Base-by-base conservation (phyloP, 805 yeast genomes). In the Torulaspora maleeae region DNA sequence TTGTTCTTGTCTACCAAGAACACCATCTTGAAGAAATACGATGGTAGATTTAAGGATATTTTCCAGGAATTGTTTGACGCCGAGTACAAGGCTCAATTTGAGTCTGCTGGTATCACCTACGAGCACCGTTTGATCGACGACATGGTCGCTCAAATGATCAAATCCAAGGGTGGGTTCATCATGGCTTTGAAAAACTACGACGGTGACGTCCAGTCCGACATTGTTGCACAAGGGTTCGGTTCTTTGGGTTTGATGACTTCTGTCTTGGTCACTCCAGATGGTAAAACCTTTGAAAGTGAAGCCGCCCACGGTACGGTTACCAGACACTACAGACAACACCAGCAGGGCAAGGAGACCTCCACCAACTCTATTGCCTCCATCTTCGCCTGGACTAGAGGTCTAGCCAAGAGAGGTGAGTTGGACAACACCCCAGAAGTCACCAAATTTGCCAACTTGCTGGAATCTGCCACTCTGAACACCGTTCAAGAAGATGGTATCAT, bases 261-360 rank as follows among this genome's bases (percentile, higher is more conserved):
- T 9, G 86, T 81, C 33, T 75, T 85, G 53, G 80, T 84, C 71
- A 82, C 91, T 13, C 90, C 91, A 42, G 91, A 85, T 68, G 93
- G 93, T 34, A 82, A 83, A 64, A 79, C 89, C n/a, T 85, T 82
- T 56, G 93, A 85, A 71, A 75, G 85, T 49, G 93, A 85, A 66
- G 91, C 91, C 48, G 93, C 93, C 27, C 93, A 85, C 60, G 93
- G 93, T 57, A 85, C 93, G 13, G 93, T 85, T 51, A 85, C 93
- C 27, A 81, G 93, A 77, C 93, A 85, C 63, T 85, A 72, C 71
- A 82, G 91, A 77, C 85, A 79, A 66, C 80, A 82, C 58, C 91
- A 85, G 68, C 79, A 79, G 60, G 91, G 91, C 51, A 81, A 83
- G 62, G 87, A 83, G 64, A 85, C 93, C 7, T 83, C 90, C 4